phyloP scores from a whole-genome alignment of 169 alveolate genomes.

The Plasmodium cynomolgi region DNA sequence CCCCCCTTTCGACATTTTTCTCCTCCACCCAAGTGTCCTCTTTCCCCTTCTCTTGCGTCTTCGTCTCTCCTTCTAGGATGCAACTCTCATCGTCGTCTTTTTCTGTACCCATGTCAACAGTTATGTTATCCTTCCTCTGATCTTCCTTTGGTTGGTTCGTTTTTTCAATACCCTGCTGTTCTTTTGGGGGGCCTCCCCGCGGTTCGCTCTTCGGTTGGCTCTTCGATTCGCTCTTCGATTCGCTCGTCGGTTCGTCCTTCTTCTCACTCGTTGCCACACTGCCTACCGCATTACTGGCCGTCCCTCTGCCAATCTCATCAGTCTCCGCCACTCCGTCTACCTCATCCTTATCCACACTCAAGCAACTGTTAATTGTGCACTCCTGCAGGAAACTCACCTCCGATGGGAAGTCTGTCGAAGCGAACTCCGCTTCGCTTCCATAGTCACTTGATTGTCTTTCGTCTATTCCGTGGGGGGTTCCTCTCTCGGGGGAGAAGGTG shows the following conservation, averaged over 20 bases:
- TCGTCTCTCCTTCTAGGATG: not conserved
- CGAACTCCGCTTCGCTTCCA: not conserved
- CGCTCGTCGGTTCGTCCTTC: not conserved
- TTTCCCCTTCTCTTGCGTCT: not conserved
- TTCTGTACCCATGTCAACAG: not conserved
- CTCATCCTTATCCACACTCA: not conserved
- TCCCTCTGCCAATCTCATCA: not conserved
- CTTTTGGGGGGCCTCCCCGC: not conserved
- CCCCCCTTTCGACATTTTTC: not conserved
- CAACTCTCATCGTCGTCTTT: not conserved
- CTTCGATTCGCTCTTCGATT: not conserved
- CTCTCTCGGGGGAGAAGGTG: not conserved
- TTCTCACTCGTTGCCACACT: not conserved
- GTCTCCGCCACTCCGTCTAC: not conserved
- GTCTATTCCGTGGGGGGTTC: not conserved
- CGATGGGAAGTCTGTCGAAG: not conserved
- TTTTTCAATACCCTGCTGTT: not conserved
- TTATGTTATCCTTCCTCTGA: not conserved
- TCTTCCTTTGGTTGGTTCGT: not conserved
- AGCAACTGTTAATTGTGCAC: not conserved
- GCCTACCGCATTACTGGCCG: not conserved
- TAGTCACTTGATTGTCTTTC: not conserved
- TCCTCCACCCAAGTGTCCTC: not conserved
- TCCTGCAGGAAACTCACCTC: not conserved
- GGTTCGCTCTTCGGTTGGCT: not conserved